Conservation (phyloP, 352 stramenopile species). For the Pythium plurisporium region DNA sequence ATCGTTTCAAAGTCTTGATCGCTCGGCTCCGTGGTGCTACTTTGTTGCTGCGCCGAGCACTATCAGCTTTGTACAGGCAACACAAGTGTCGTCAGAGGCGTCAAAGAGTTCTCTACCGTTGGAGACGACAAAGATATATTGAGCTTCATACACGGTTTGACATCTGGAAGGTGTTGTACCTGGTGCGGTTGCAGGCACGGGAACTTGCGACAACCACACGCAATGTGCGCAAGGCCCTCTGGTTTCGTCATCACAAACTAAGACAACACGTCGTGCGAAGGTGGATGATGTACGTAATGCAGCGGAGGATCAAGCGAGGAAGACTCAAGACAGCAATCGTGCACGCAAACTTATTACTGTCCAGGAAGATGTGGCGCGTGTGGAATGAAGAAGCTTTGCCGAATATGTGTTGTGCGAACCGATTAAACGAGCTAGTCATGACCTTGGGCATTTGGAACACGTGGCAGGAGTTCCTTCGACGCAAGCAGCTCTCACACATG, state of each 20-base stretch:
- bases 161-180: conserved; percentile 17
- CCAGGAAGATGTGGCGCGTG: background rate
- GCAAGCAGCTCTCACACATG: background rate
- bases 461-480: conserved; percentile 5
- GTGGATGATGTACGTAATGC: conserved; percentile 7
- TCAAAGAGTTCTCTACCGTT: conserved; percentile 18
- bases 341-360: background rate
- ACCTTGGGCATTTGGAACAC: conserved; percentile 10
- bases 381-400: conserved; percentile 8
- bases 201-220: conserved; percentile 13
- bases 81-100: conserved; percentile 8
- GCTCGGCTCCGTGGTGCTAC: conserved; percentile 4
- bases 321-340: background rate
- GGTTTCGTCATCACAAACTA: conserved; percentile 25
- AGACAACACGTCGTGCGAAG: conserved; percentile 9
- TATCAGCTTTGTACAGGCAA: conserved; percentile 8
- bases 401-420: conserved; percentile 1
- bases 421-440: conserved; percentile 7
- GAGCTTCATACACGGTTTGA: conserved; percentile 11
- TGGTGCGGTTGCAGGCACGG: conserved; percentile 9
- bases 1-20: conserved; percentile 5
- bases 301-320: background rate
- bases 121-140: conserved; percentile 10
- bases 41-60: conserved; percentile 3
- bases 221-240: conserved; percentile 19